Evolutionary conservation across 2,329 filamentous ascomycete genomes (phyloP).

Genomic region (Colletotrichum zoysiae): DNA sequence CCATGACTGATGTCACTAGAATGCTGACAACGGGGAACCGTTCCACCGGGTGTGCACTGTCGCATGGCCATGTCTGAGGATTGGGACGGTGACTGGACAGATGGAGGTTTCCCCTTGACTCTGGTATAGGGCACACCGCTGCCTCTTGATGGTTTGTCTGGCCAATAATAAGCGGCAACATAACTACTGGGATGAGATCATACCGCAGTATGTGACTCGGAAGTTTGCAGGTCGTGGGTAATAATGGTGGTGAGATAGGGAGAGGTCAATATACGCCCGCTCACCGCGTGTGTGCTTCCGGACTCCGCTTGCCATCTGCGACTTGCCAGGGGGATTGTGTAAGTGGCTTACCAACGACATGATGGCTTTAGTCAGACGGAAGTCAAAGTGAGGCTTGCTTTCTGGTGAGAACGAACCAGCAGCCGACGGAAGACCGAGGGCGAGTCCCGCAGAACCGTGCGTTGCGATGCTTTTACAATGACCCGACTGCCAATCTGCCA

Average conservation of each 20-base stretch:
- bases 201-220: background rate
- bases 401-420: conserved; percentile 18
- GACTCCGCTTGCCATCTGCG: conserved; percentile 13
- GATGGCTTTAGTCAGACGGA: conserved; percentile 11
- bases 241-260: conserved; percentile 3
- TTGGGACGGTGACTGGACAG: conserved; percentile 26
- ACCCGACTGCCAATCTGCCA: conserved; percentile 15
- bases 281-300: conserved; percentile 25
- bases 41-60: conserved; percentile 32
- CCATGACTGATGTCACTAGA: conserved; percentile 32
- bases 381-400: conserved; percentile 31
- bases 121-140: conserved; percentile 31
- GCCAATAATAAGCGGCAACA: conserved; percentile 24
- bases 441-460: conserved; percentile 24
- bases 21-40: conserved; percentile 31
- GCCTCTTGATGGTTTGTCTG: background rate
- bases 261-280: conserved; percentile 22
- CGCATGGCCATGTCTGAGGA: conserved; percentile 28
- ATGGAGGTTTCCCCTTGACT: conserved; percentile 17
- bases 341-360: conserved; percentile 10
- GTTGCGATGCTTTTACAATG: conserved; percentile 15
- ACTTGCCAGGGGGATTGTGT: background rate
- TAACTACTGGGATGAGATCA: conserved; percentile 30
- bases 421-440: conserved; percentile 19
- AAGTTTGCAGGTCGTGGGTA: conserved; percentile 21